Percentiles rank a stretch among this genome's conserved stretches.
Evolutionary conservation across 2,329 filamentous ascomycete genomes (phyloP).

Genomic region (Sarocladium kiliense): DNA sequence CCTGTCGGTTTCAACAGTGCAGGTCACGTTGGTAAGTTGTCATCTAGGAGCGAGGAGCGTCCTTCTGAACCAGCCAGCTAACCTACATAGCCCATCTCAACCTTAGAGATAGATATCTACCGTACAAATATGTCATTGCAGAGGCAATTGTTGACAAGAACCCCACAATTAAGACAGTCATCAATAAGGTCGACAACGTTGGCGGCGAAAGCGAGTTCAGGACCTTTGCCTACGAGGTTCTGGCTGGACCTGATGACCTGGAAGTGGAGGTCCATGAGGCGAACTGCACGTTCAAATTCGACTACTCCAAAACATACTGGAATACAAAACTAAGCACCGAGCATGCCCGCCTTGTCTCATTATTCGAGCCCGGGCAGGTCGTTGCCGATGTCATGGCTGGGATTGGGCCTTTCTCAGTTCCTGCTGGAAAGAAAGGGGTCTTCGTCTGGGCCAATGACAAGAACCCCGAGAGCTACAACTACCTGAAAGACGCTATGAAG

Average conservation of each 20-base stretch:
- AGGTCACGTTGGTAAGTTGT: conserved; percentile 69
- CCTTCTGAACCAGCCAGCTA: neutral
- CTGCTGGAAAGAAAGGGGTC: conserved; percentile 81
- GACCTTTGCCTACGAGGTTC: conserved; percentile 88
- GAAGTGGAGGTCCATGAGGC: conserved; percentile 80
- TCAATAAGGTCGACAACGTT: conserved; percentile 91
- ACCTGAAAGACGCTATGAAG: conserved; percentile 62
- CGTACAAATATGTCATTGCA: conserved; percentile 82
- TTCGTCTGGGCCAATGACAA: conserved; percentile 98
- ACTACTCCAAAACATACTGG: conserved; percentile 98
- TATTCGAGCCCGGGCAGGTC: conserved; percentile 79
- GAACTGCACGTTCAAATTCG: conserved; percentile 82
- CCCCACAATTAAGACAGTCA: conserved; percentile 73
- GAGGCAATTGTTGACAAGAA: conserved; percentile 90
- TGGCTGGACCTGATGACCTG: conserved; percentile 76
- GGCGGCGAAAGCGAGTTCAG: conserved; percentile 81
- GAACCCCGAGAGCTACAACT: conserved; percentile 80
- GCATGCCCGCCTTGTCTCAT: conserved; percentile 70
- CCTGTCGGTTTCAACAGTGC: conserved; percentile 83
- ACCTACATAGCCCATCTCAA: conserved; percentile 71
- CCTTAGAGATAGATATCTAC: conserved; percentile 73
- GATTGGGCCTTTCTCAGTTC: conserved; percentile 90
- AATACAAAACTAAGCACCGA: conserved; percentile 88
- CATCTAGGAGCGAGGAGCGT: neutral
- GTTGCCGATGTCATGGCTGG: conserved; percentile 97